Evolutionary conservation across 352 stramenopile genomes (phyloP).

Genomic region (Globisporangium perplexum): DNA sequence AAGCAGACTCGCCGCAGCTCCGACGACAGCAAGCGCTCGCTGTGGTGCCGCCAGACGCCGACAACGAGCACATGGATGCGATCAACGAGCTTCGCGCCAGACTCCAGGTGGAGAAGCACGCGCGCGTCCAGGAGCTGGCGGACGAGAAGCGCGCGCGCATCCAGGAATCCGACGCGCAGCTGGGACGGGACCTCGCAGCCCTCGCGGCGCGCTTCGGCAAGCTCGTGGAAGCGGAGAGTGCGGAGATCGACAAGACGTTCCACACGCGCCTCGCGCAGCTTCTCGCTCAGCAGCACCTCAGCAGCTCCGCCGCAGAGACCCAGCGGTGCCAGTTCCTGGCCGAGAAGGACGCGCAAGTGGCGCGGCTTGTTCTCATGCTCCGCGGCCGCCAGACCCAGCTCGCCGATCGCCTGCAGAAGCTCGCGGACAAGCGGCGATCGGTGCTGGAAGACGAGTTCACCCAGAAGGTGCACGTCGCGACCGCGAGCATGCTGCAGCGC

Average conservation of each 20-base stretch:
- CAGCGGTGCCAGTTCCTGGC: slow-evolving; percentile 9
- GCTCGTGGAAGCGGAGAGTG: slow-evolving; percentile 27
- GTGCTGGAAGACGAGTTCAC: slow-evolving; percentile 49
- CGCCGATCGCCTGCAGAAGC: slow-evolving; percentile 15
- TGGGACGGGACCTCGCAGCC: slow-evolving; percentile 1
- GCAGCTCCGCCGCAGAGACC: slow-evolving; percentile 2
- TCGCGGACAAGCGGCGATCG: slow-evolving; percentile 15
- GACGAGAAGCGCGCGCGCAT: slow-evolving; percentile 32
- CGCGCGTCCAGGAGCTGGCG: slow-evolving; percentile 33
- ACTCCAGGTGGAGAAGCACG: slow-evolving; percentile 44
- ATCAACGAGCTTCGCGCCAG: slow-evolving; percentile 38
- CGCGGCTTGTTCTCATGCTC: slow-evolving; percentile 45
- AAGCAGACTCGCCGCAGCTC: not conserved
- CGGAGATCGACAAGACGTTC: slow-evolving; percentile 29
- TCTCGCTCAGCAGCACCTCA: slow-evolving; percentile 5
- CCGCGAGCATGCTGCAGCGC: slow-evolving; percentile 41
- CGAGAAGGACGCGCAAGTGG: slow-evolving; percentile 37
- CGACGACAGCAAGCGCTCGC: not conserved
- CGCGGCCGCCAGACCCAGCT: slow-evolving; percentile 24
- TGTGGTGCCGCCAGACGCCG: slow-evolving; percentile 1
- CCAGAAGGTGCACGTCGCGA: slow-evolving; percentile 39
- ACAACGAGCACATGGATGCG: slow-evolving; percentile 27
- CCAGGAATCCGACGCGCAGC: slow-evolving; percentile 15
- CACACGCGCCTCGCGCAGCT: slow-evolving; percentile 7
- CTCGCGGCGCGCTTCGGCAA: slow-evolving; percentile 13